phyloP scores from a whole-genome alignment of 169 alveolate genomes.

The Eimeria sp. region DNA sequence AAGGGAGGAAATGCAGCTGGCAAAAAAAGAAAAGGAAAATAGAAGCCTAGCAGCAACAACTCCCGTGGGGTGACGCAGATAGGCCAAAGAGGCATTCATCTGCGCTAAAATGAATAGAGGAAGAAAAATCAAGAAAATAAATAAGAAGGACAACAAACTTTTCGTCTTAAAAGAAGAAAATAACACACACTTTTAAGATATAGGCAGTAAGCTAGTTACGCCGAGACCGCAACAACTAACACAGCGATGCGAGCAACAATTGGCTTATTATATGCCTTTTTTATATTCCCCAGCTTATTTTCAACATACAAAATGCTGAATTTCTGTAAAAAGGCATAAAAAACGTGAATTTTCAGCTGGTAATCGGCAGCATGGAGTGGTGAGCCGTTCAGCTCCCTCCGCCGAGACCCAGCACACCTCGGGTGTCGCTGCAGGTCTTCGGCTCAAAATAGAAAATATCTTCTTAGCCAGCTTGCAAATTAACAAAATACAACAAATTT shows the following conservation, averaged over 20 bases:
- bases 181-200: neutral
- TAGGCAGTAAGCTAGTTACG: neutral
- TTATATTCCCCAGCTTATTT: neutral
- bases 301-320: neutral
- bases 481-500: neutral
- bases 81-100: neutral
- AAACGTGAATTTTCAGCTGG: neutral
- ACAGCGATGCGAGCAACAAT: neutral
- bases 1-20: neutral
- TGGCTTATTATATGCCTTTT: neutral
- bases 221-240: neutral
- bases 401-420: neutral
- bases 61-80: neutral
- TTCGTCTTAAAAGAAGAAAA: neutral
- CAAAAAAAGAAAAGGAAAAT: neutral
- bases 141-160: neutral
- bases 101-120: neutral
- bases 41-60: neutral
- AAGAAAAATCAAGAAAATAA: neutral
- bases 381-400: neutral
- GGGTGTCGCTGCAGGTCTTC: neutral
- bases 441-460: neutral
- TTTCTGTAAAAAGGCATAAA: neutral
- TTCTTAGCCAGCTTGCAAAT: neutral
- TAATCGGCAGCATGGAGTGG: neutral